Conservation (phyloP, 192 early-diverging fungal genomes). For the Gaertneriomyces sp. region DNA sequence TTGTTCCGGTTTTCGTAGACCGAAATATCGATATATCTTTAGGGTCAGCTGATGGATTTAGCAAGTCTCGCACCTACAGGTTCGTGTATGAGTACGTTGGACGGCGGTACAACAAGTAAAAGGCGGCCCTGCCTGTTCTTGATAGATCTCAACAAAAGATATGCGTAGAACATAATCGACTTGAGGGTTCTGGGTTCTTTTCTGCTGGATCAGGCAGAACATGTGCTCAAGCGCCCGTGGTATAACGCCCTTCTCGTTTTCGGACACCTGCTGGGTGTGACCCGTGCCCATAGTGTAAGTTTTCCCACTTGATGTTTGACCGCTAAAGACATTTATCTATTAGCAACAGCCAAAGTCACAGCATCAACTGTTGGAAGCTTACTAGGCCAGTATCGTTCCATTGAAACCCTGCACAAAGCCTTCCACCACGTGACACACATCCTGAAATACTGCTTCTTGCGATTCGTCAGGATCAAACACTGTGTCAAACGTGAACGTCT, state of each 20-base stretch:
- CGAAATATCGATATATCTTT: conserved; percentile 42
- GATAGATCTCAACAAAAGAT: conserved; percentile 56
- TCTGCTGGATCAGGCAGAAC: conserved; percentile 26
- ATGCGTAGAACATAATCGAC: conserved; percentile 35
- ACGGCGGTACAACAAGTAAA: no score
- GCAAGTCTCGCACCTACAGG: conserved; percentile 42
- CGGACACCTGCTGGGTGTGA: conserved; percentile 11
- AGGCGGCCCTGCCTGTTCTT: conserved; percentile 43
- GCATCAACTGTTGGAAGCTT: neutral
- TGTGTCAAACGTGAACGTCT: conserved; percentile 22
- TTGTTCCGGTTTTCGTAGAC: no score
- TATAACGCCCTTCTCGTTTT: conserved; percentile 45
- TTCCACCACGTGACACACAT: conserved; percentile 12
- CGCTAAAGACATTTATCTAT: conserved; percentile 20
- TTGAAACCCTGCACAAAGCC: conserved; percentile 89
- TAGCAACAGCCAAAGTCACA: neutral
- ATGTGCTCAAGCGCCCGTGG: conserved; percentile 46
- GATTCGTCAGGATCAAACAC: conserved; percentile 11
- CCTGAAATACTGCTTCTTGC: conserved; percentile 14
- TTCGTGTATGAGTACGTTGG: neutral
- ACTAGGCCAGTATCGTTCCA: conserved; percentile 84
- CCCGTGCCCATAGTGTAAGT: conserved; percentile 56
- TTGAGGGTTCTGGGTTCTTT: conserved; percentile 11
- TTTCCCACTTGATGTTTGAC: conserved; percentile 54
- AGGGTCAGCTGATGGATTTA: conserved; percentile 21